Evolutionary conservation across 2,329 filamentous ascomycete species (phyloP).

Genomic region (Neonectria coccinea): DNA sequence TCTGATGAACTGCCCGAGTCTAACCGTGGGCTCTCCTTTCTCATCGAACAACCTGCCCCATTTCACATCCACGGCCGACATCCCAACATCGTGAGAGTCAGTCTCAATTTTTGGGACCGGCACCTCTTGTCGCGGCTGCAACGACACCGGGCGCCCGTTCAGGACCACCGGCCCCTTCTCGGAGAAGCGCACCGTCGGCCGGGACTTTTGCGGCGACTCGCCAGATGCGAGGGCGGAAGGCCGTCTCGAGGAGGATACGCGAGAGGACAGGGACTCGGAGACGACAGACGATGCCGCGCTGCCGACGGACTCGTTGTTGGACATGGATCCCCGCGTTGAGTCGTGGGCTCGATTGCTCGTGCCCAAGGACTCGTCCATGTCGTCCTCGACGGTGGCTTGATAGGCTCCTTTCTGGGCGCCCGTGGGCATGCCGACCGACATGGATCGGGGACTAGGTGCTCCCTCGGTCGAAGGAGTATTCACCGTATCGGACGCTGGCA

Average conservation of each 20-base stretch:
- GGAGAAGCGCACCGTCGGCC: slow-evolving; percentile 49
- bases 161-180: slow-evolving; percentile 45
- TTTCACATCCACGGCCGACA: slow-evolving; percentile 71
- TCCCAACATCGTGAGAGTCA: slow-evolving; percentile 4
- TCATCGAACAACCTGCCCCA: slow-evolving; percentile 82
- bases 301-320: slow-evolving; percentile 23
- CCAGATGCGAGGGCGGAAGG: slow-evolving; percentile 16
- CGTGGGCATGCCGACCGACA: slow-evolving; percentile 19
- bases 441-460: slow-evolving; percentile 35
- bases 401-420: slow-evolving; percentile 16
- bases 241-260: slow-evolving; percentile 26
- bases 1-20: slow-evolving; percentile 77
- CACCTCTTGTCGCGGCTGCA: slow-evolving; percentile 16
- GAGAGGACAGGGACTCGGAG: slow-evolving; percentile 38
- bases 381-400: slow-evolving; percentile 40
- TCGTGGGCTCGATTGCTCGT: slow-evolving; percentile 9
- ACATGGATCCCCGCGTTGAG: slow-evolving; percentile 2
- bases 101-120: slow-evolving; percentile 19
- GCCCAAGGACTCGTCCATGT: slow-evolving; percentile 20
- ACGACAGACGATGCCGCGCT: slow-evolving; percentile 37
- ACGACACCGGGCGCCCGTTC: slow-evolving; percentile 32
- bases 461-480: slow-evolving; percentile 40
- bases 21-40: slow-evolving; percentile 73
- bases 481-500: slow-evolving; percentile 5
- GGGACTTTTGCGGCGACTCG: slow-evolving; percentile 32